Evolutionary conservation across 805 yeast species (phyloP), one percentile per base, ranked within the genome.

Genomic region (Kregervanrija fluxuum): DNA sequence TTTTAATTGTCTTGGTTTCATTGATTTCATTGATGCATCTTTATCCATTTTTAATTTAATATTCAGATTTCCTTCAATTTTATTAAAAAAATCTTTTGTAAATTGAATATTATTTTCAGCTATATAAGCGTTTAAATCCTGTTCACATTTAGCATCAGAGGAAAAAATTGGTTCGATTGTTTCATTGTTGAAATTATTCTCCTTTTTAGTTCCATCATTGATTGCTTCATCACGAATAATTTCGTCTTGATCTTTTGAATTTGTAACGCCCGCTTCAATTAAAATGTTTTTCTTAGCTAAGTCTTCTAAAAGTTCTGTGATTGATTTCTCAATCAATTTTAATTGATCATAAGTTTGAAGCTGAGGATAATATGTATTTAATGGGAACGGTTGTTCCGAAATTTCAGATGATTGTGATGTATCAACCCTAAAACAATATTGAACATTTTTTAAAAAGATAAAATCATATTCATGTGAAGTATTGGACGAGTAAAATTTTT

Each of bases 401-500:
- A 22, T 22, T 22, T 22, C 28, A 22, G 28, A 22, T 22, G 28
- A 22, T 22, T 22, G 28, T 9, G 46, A 41, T 16, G 52, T 45
- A 10, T 51, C 47, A 22, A 62, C 45, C 37, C 66, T 49, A 31
- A 62, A 44, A 41, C 35, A 48, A 38, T 51, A 54, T 16, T 50
- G 48, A 2, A 43, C 33, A 31, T 52, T 54, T 38, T 56, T 52
- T 16, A 57, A 34, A 11, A 48, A 37, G 13, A 59, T 54, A 40
- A 59, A 55, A 28, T 56, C 57, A 47, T 50, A 55, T 8, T 58
- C 56, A 28, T 51, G 49, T 13, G 50, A 41, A 8, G 55, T 51
- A 31, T 46, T 36, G 2, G 40, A 35, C 12, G 43, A 41, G 41
- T 56, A 55, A 28, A 38, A 56, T 40, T 52, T 48, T 43, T 57